phyloP scores from a whole-genome alignment of 495 filamentous ascomycete species.

The Tuber aestivum region DNA sequence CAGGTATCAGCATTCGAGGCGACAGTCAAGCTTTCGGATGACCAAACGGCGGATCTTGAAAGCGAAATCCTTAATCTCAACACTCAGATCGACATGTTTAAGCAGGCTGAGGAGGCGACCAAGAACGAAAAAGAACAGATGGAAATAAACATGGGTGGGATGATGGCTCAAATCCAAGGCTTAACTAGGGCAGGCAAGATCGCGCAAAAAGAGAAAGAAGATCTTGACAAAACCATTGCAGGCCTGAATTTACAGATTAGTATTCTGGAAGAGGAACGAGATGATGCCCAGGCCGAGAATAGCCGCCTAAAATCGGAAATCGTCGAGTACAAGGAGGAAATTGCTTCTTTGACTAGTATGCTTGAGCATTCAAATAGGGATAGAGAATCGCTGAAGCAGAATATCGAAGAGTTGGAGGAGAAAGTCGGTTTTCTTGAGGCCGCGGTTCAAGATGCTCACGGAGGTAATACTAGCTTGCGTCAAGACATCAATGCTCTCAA shows the following conservation, averaged over 20 bases:
- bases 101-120: conserved; percentile 11
- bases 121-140: conserved; percentile 22
- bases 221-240: conserved; percentile 15
- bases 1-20: conserved; percentile 26
- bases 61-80: neutral
- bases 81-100: neutral
- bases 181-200: conserved; percentile 18
- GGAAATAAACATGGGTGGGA: conserved; percentile 6
- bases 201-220: conserved; percentile 19
- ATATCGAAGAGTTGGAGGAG: conserved; percentile 20
- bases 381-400: conserved; percentile 13
- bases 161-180: conserved; percentile 27
- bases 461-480: conserved; percentile 15
- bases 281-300: conserved; percentile 27
- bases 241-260: conserved; percentile 17
- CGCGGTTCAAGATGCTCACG: conserved; percentile 14
- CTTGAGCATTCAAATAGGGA: conserved; percentile 24
- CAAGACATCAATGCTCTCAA: conserved; percentile 21
- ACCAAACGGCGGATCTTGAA: conserved; percentile 19
- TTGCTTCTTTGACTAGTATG: conserved; percentile 18
- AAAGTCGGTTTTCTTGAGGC: conserved; percentile 27
- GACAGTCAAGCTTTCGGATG: conserved; percentile 13
- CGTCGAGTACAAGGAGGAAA: conserved; percentile 14
- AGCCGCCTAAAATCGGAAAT: conserved; percentile 29
- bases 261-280: conserved; percentile 18